These are phyloP conservation scores for Citrus inodora DNA, from an alignment of 345 rosid genomes.

Conservation along the genomic window DNA sequence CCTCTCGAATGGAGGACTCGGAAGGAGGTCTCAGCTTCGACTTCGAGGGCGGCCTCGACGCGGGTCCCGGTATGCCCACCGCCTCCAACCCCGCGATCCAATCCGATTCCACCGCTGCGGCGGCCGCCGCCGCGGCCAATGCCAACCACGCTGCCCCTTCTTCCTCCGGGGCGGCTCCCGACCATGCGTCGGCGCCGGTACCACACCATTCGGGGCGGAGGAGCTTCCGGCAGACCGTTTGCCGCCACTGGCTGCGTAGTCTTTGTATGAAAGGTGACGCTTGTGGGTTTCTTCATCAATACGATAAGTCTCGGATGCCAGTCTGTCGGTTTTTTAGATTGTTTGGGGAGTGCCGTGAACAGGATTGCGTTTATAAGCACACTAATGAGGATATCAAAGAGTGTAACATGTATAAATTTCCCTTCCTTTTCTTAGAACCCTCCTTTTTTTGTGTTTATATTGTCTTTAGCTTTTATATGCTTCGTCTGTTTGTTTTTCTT, in stretches of 20 bases:
- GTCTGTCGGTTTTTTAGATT: conserved; percentile 85
- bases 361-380: conserved; percentile 95
- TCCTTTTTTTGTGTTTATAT: neutral
- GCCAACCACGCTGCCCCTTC: conserved; percentile 30
- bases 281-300: conserved; percentile 97
- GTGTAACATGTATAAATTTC: conserved; percentile 78
- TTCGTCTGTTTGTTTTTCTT: neutral
- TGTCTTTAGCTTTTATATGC: neutral
- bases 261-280: conserved; percentile 99
- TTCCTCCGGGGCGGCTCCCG: conserved; percentile 18
- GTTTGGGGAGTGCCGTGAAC: conserved; percentile 96
- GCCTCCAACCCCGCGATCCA: conserved; percentile 59
- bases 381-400: conserved; percentile 97
- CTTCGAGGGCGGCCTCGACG: conserved; percentile 93
- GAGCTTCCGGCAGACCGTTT: conserved; percentile 97
- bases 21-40: conserved; percentile 95
- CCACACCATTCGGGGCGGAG: conserved; percentile 47
- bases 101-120: conserved; percentile 28
- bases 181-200: conserved; percentile 14
- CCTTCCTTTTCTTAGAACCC: neutral
- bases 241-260: conserved; percentile 98
- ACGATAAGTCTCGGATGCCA: conserved; percentile 97
- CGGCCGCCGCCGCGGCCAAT: conserved; percentile 14
- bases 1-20: conserved; percentile 56
- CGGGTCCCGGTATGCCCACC: conserved; percentile 45